These are phyloP conservation scores for Gnetum montanum DNA, from an alignment of 75 land plant genomes.

Conservation along the genomic window DNA sequence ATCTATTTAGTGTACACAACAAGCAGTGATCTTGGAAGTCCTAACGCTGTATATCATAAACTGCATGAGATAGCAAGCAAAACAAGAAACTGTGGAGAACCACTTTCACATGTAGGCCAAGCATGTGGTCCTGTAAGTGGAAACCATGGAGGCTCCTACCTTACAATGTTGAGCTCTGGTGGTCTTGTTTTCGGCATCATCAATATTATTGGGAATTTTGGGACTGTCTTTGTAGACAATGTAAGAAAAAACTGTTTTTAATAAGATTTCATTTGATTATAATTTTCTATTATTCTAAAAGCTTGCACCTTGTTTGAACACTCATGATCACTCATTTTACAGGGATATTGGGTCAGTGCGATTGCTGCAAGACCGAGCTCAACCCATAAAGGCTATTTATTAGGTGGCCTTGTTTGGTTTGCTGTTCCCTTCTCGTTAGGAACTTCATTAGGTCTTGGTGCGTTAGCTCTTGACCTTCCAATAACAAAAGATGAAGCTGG, in stretches of 20 bases:
- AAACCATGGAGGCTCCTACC: slow-evolving; percentile 73
- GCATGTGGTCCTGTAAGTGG: slow-evolving; percentile 89
- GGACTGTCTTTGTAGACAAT: slow-evolving; percentile 95
- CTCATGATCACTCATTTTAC: too few relatives aligned
- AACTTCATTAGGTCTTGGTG: slow-evolving; percentile 85
- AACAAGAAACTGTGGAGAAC: slow-evolving; percentile 52
- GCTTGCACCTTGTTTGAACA: too few relatives aligned
- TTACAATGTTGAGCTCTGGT: slow-evolving; percentile 91
- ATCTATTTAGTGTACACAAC: slow-evolving; percentile 78
- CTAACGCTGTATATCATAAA: slow-evolving; percentile 57
- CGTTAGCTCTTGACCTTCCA: slow-evolving; percentile 96
- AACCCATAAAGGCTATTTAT: slow-evolving; percentile 88
- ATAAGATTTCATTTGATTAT: background rate
- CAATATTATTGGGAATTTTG: slow-evolving; percentile 92
- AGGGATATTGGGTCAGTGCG: slow-evolving; percentile 97
- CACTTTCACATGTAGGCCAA: slow-evolving; percentile 50
- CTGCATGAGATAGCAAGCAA: slow-evolving; percentile 47
- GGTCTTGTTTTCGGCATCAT: slow-evolving; percentile 94
- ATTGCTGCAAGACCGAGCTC: slow-evolving; percentile 89
- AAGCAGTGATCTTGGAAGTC: slow-evolving; percentile 81
- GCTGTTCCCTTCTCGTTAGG: slow-evolving; percentile 93
- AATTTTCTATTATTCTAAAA: too few relatives aligned
- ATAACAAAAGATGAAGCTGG: slow-evolving; percentile 71
- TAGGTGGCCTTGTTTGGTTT: slow-evolving; percentile 97
- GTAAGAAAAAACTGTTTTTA: slow-evolving; percentile 37